These are phyloP conservation scores for Paramyrothecium roridum DNA, from an alignment of 2,329 filamentous ascomycete species.

Conservation along the genomic window DNA sequence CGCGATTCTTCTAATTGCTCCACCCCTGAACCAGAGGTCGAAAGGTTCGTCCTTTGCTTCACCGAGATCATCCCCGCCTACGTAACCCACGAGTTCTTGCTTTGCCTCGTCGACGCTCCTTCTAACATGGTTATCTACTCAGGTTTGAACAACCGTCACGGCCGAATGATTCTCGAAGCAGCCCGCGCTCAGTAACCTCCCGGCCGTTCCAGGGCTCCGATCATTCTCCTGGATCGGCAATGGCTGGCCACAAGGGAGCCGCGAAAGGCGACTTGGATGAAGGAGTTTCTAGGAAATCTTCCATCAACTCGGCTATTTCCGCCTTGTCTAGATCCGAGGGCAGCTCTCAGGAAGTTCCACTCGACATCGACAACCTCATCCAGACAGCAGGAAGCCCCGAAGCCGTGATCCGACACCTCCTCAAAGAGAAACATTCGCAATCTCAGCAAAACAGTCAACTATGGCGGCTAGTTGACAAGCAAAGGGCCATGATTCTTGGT, in stretches of 20 bases:
- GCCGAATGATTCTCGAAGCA: conserved; percentile 49
- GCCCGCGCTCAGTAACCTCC: conserved; percentile 39
- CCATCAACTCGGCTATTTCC: conserved; percentile 92
- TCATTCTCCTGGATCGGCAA: conserved; percentile 34
- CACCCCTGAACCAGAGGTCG: conserved; percentile 24
- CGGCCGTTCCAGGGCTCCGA: conserved; percentile 39
- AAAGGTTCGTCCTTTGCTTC: conserved; percentile 23
- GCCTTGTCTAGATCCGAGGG: conserved; percentile 61
- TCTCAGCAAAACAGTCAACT: conserved; percentile 87
- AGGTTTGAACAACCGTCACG: conserved; percentile 21
- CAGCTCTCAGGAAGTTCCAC: conserved; percentile 53
- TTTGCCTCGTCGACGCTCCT: too few relatives aligned
- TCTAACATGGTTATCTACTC: neutral
- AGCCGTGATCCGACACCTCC: conserved; percentile 79
- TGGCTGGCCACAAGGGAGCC: conserved; percentile 43
- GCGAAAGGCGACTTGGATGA: conserved; percentile 36
- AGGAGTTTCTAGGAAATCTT: conserved; percentile 67
- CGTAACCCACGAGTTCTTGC: too few relatives aligned
- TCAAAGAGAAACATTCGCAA: conserved; percentile 89
- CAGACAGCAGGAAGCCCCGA: conserved; percentile 85
- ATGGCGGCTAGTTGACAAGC: conserved; percentile 95
- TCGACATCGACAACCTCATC: conserved; percentile 77
- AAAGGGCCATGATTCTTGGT: conserved; percentile 87
- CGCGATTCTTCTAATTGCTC: conserved; percentile 33
- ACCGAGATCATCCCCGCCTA: conserved; percentile 3